Evolutionary conservation across 2,329 filamentous ascomycete species (phyloP), one percentile per base, ranked within the genome.

Genomic region (Colletotrichum graminicola): DNA sequence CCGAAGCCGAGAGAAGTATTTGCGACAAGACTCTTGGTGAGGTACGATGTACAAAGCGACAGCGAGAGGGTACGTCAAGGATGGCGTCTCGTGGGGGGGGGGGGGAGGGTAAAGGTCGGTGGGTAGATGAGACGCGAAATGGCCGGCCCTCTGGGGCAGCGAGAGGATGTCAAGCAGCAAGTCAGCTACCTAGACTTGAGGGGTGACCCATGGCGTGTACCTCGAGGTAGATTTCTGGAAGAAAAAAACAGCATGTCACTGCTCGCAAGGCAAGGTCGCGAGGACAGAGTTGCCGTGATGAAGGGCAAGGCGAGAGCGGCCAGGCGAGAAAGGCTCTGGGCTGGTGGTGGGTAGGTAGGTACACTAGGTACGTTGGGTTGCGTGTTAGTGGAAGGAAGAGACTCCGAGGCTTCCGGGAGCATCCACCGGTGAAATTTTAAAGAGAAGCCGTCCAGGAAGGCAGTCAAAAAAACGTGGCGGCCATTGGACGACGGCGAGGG

Each of bases 381-480:
- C 32, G 59, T 64, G 69, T 64, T 41, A 69, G 54, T 64, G 62
- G 18, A 47, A 45, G 34, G 18, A 47, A 45, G 34, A 34, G 54
- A 59, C 39, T 60, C 69, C 69, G 69, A 69, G 45, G 47, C 54
- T 69, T 72, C 69, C 69, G 69, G 26, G 69, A 59, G 45, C 59
- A 71, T 64, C 59, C 51, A 62, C 55, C 29, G 18, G 29, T 41
- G 49, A 49, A n/a, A 32, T 63, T 63, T 10, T 34, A 34, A n/a
- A n/a, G 39, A 51, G 49, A 61, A 49, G 14, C 32, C 10, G 11
- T 36, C 41, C 34, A 56, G 32, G 41, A 45, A 16, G 23, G 23
- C 16, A 41, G 21, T 45, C 21, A 18, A 45, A 45, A 45, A 43
- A 45, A 45, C 43, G 21, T 10, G 21, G 21, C 43, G 43, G 43